phyloP scores from a whole-genome alignment of 768 basidiomycete genomes.

The Mycena haematopus region DNA sequence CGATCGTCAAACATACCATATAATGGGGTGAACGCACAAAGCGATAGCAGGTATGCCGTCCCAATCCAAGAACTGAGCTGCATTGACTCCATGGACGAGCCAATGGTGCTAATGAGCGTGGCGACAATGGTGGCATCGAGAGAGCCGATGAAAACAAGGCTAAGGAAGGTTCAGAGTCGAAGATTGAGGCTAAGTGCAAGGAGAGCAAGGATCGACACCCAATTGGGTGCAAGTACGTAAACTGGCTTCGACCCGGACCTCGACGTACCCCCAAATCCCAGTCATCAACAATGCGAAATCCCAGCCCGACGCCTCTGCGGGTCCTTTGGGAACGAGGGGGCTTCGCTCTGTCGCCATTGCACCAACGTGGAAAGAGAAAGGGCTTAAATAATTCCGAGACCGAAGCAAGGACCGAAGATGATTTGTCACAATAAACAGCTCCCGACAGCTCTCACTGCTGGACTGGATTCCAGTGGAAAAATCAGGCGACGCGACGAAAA shows the following conservation, averaged over 20 bases:
- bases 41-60: constrained; percentile 66
- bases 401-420: too few relatives aligned
- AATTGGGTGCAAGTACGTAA: constrained; percentile 1
- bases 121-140: constrained; percentile 62
- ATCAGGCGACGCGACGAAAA: too few relatives aligned
- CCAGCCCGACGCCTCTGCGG: constrained; percentile 4
- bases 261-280: constrained; percentile 23
- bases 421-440: too few relatives aligned
- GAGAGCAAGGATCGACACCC: not conserved
- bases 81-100: constrained; percentile 61
- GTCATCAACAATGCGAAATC: constrained; percentile 26
- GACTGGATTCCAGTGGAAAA: too few relatives aligned
- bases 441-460: too few relatives aligned
- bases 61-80: constrained; percentile 69
- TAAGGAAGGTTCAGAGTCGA: constrained; percentile 4
- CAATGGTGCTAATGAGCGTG: constrained; percentile 66
- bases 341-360: constrained; percentile 25
- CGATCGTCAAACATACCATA: constrained; percentile 45
- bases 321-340: constrained; percentile 18
- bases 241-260: not conserved
- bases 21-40: constrained; percentile 73
- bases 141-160: constrained; percentile 20
- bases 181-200: not conserved
- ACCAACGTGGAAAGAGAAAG: not conserved
- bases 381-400: not conserved